phyloP scores from a whole-genome alignment of 192 early-diverging fungal species.

The Coemansia sp. region DNA sequence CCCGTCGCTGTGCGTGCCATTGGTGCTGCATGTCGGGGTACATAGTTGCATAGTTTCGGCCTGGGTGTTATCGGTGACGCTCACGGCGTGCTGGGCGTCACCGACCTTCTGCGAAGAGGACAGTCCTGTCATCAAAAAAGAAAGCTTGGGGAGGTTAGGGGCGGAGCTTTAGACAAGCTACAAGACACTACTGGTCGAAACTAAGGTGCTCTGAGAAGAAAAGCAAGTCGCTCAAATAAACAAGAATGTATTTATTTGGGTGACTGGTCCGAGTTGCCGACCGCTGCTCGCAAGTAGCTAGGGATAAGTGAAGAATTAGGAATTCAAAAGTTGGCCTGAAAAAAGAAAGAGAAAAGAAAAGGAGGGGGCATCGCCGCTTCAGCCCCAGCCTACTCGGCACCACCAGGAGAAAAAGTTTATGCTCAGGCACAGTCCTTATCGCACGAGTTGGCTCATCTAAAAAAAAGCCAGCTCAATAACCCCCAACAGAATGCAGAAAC shows the following conservation, averaged over 20 bases:
- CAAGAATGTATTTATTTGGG: not conserved
- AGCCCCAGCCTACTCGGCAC: not conserved
- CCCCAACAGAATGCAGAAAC: not conserved
- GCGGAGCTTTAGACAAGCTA: not conserved
- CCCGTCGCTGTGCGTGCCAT: slow-evolving; percentile 51
- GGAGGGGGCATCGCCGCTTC: not conserved
- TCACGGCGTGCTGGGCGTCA: slow-evolving; percentile 50
- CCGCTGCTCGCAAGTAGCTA: not conserved
- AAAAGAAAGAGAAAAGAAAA: not conserved
- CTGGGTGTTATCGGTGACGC: slow-evolving; percentile 52
- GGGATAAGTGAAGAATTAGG: not conserved
- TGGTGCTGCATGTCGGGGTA: slow-evolving; percentile 46
- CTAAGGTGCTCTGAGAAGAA: not conserved
- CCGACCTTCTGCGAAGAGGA: slow-evolving; percentile 49
- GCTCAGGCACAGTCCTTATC: not conserved
- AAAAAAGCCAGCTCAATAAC: not conserved
- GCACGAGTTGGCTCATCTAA: not conserved
- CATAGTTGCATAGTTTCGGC: slow-evolving; percentile 38
- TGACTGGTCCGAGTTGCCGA: slow-evolving; percentile 1
- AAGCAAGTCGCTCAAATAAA: not conserved
- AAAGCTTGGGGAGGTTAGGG: not conserved
- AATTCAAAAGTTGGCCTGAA: not conserved
- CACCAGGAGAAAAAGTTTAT: not conserved
- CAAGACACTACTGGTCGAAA: not conserved
- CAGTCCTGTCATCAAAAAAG: slow-evolving; percentile 12